A percentile compares a stretch with the other conserved stretches of the same genome.
phyloP scores from a whole-genome alignment of 2,329 filamentous ascomycete genomes.

The Zymoseptoria brevis region DNA sequence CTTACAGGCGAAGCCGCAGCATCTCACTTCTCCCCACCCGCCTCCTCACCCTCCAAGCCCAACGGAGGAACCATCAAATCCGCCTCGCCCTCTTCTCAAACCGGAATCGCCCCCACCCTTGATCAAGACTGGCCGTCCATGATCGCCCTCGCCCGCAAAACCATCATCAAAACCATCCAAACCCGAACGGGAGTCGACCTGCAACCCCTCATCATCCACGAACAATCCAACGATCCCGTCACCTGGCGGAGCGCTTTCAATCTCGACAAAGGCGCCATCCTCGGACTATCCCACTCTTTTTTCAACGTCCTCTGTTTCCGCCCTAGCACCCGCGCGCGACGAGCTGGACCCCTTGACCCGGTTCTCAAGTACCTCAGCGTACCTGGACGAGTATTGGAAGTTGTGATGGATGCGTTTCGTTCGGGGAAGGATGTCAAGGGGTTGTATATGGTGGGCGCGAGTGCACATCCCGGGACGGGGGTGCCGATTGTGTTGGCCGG shows the following conservation, averaged over 20 bases:
- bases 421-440: slow-evolving; percentile 34
- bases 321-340: slow-evolving; percentile 52
- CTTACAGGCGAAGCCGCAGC: slow-evolving; percentile 35
- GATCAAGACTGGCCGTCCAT: slow-evolving; percentile 56
- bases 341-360: slow-evolving; percentile 32
- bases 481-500: slow-evolving; percentile 67
- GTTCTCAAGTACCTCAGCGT: slow-evolving; percentile 20
- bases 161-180: slow-evolving; percentile 54
- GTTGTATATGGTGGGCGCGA: slow-evolving; percentile 66
- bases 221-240: slow-evolving; percentile 57
- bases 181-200: slow-evolving; percentile 51
- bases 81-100: slow-evolving; percentile 20
- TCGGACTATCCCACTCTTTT: slow-evolving; percentile 64
- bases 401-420: slow-evolving; percentile 20
- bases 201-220: slow-evolving; percentile 47
- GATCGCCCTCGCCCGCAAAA: slow-evolving; percentile 50
- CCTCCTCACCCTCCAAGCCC: slow-evolving; percentile 31
- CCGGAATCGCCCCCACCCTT: slow-evolving; percentile 34
- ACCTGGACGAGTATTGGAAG: slow-evolving; percentile 18
- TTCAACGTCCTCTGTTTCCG: slow-evolving; percentile 64
- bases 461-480: slow-evolving; percentile 67
- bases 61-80: slow-evolving; percentile 16
- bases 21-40: not conserved
- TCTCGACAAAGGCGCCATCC: slow-evolving; percentile 65
- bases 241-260: slow-evolving; percentile 63